A percentile compares a stretch with the other conserved stretches of the same genome.
Evolutionary conservation across 1,139 yeast genomes (phyloP).

Genomic region (Magnusiomyces clavatus): DNA sequence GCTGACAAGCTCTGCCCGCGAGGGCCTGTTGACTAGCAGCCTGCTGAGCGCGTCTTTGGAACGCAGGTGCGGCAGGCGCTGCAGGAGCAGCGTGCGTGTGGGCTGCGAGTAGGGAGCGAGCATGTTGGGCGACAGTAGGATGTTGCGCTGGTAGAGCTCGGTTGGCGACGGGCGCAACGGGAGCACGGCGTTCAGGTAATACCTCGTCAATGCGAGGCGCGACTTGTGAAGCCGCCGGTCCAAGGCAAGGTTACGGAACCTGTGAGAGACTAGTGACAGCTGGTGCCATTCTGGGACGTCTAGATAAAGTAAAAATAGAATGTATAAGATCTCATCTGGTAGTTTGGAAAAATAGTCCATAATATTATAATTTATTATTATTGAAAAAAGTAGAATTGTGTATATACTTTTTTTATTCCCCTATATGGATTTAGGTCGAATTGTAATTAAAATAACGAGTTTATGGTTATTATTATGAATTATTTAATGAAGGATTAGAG

Average conservation of each 20-base stretch:
- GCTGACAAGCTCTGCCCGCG: slow-evolving; percentile 20
- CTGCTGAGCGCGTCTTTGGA: slow-evolving; percentile 22
- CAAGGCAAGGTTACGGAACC: not conserved
- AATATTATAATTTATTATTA: not conserved
- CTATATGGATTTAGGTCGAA: too few relatives aligned
- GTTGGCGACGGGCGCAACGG: slow-evolving; percentile 21
- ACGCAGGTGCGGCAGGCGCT: slow-evolving; percentile 22
- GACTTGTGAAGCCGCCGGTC: slow-evolving; percentile 4
- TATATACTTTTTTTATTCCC: too few relatives aligned
- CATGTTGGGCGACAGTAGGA: slow-evolving; percentile 22
- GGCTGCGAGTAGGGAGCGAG: slow-evolving; percentile 24
- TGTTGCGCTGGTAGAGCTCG: slow-evolving; percentile 22
- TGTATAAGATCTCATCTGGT: slow-evolving; percentile 3
- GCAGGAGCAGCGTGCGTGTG: slow-evolving; percentile 19
- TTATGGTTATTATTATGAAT: too few relatives aligned
- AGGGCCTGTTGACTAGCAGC: slow-evolving; percentile 21
- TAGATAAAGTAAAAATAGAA: not conserved
- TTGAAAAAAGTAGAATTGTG: not conserved
- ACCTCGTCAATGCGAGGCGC: not conserved
- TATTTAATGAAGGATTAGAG: too few relatives aligned
- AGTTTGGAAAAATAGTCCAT: slow-evolving; percentile 2
- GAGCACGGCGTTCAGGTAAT: slow-evolving; percentile 1
- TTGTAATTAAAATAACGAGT: too few relatives aligned
- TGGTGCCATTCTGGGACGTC: slow-evolving; percentile 4
- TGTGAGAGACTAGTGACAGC: slow-evolving; percentile 1